A percentile compares a stretch with the other conserved stretches of the same genome.
These are phyloP conservation scores for Exophiala sp. DNA, from an alignment of 2,329 filamentous ascomycete genomes.

Conservation along the genomic window DNA sequence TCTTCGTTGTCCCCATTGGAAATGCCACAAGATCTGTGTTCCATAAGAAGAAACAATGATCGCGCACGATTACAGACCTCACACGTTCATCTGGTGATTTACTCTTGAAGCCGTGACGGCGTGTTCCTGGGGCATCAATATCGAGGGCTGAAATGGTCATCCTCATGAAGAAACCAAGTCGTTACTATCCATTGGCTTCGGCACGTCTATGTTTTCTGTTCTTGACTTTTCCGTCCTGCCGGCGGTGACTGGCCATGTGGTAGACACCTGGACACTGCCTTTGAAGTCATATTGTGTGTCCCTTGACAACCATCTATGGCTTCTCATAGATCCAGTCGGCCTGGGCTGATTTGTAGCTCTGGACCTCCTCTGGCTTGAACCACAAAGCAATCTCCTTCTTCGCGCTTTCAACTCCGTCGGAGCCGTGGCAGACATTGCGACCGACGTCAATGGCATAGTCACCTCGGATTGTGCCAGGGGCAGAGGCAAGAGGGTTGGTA, in stretches of 20 bases:
- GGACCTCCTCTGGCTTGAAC: conserved; percentile 85
- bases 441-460: conserved; percentile 83
- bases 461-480: conserved; percentile 96
- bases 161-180: neutral
- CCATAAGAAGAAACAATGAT: conserved; percentile 29
- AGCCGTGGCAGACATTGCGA: conserved; percentile 99
- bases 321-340: conserved; percentile 98
- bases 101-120: no score
- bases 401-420: conserved; percentile 96
- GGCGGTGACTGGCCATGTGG: neutral
- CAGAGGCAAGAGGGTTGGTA: conserved; percentile 94
- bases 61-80: neutral
- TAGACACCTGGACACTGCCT: neutral
- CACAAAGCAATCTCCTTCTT: conserved; percentile 99
- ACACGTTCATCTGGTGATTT: neutral
- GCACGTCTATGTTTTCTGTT: conserved; percentile 8
- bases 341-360: conserved; percentile 76
- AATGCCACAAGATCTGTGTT: conserved; percentile 39
- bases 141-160: neutral
- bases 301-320: conserved; percentile 38
- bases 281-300: neutral
- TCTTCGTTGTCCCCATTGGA: conserved; percentile 49
- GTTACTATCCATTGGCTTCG: conserved; percentile 1
- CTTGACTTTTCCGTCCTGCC: neutral
- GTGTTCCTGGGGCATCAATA: no score